phyloP scores from a whole-genome alignment of 257 asterid species.

The Cinchona pubescens region DNA sequence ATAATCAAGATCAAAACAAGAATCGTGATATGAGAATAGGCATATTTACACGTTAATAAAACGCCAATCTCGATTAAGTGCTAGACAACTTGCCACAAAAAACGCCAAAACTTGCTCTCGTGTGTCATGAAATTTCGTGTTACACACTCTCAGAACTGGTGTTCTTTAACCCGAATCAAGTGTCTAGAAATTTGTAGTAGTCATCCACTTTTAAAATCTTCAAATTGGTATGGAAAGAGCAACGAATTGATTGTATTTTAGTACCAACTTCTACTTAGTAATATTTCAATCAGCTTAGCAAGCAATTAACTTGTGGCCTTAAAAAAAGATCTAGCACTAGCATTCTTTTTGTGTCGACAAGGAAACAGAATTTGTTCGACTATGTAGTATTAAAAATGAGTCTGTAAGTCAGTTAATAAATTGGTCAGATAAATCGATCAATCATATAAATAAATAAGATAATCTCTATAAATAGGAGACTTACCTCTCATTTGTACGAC shows the following conservation, averaged over 20 bases:
- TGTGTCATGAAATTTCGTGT: background rate
- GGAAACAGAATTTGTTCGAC: no score
- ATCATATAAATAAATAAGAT: no score
- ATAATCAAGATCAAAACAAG: background rate
- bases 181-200: background rate
- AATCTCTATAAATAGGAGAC: no score
- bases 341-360: background rate
- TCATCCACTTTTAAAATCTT: background rate
- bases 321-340: background rate
- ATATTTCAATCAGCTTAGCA: background rate
- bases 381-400: no score
- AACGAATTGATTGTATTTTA: background rate
- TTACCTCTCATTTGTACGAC: no score
- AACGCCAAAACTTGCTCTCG: background rate
- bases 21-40: background rate
- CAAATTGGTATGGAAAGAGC: background rate
- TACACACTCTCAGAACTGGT: background rate
- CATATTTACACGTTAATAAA: no score
- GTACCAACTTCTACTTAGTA: background rate
- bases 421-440: no score
- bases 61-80: background rate
- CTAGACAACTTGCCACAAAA: background rate
- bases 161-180: background rate
- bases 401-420: no score
- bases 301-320: background rate